These are phyloP conservation scores for Colletotrichum chrysophilum DNA, from an alignment of 2,329 filamentous ascomycete species.

Conservation along the genomic window DNA sequence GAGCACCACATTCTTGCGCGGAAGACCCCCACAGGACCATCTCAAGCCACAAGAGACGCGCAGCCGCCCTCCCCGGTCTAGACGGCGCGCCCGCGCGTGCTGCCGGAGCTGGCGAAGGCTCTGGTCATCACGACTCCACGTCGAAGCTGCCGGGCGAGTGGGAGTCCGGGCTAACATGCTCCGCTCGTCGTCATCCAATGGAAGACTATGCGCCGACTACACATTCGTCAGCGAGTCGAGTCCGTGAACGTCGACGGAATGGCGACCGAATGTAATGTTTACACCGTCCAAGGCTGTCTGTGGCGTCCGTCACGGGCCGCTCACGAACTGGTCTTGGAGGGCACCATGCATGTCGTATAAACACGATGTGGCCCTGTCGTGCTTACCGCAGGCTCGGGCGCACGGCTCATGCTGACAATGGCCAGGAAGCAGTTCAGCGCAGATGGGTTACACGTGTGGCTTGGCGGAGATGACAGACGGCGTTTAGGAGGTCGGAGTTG, in stretches of 20 bases:
- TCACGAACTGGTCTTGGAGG: not conserved
- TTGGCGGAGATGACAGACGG: not conserved
- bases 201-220: not conserved
- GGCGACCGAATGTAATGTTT: not conserved
- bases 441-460: not conserved
- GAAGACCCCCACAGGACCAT: not conserved
- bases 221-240: not conserved
- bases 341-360: not conserved
- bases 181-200: not conserved
- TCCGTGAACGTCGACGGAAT: not conserved
- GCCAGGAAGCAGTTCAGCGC: not conserved
- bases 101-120: not conserved
- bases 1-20: not conserved
- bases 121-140: not conserved
- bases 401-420: not conserved
- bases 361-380: not conserved
- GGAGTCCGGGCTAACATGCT: not conserved
- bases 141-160: not conserved
- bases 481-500: not conserved
- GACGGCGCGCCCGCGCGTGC: not conserved
- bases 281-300: not conserved
- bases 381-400: not conserved
- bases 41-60: constrained; percentile 16
- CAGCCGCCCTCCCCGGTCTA: constrained; percentile 2
- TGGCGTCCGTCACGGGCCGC: constrained; percentile 9